Percentiles rank a stretch among this genome's conserved stretches.
Evolutionary conservation across 441 rosid genomes (phyloP).

Genomic region (Aleurites moluccanus): DNA sequence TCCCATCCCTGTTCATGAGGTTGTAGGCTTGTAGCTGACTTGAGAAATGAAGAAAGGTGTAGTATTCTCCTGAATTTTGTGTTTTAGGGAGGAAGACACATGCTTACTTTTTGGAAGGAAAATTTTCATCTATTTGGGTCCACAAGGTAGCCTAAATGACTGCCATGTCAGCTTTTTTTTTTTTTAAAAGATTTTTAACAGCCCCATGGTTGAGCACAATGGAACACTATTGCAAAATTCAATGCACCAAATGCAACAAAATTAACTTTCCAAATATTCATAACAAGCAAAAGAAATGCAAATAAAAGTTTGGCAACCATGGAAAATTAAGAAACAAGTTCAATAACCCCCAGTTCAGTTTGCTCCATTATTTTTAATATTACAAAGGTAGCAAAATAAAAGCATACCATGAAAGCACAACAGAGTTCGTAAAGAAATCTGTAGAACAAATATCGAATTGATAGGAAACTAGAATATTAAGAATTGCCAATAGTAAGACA

Average conservation of each 20-base stretch:
- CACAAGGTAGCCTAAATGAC: background rate
- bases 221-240: conserved; percentile 4
- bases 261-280: background rate
- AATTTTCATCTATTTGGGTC: too few species aligned
- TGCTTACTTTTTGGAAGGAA: too few species aligned
- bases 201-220: background rate
- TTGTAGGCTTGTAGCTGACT: too few species aligned
- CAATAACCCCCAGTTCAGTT: background rate
- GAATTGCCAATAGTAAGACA: background rate
- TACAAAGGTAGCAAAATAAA: background rate
- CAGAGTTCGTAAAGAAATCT: background rate
- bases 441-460: background rate
- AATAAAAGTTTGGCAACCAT: background rate
- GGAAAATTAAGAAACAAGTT: background rate
- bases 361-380: background rate
- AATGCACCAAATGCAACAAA: background rate
- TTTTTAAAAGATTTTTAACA: background rate
- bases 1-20: background rate
- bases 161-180: background rate
- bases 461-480: background rate
- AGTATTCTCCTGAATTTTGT: background rate
- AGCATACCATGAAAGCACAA: background rate
- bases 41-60: too few species aligned
- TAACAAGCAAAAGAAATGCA: background rate
- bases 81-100: background rate